A percentile compares a stretch with the other conserved stretches of the same genome.
Evolutionary conservation across 805 yeast genomes (phyloP).

Genomic region (Wickerhamiella shivajii): DNA sequence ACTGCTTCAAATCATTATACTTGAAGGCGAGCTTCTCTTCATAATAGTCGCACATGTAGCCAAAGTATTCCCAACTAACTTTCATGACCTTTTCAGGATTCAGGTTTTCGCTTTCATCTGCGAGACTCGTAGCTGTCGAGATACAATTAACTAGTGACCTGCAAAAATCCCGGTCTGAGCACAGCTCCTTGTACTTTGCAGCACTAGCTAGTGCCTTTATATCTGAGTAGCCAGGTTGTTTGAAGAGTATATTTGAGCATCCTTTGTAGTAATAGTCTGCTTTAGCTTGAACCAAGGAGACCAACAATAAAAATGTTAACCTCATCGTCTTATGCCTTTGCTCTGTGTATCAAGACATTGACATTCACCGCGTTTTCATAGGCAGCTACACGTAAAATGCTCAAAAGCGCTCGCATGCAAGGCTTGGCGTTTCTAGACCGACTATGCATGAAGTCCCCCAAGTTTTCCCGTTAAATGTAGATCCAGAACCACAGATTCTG

Average conservation of each 20-base stretch:
- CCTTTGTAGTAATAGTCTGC: constrained; percentile 4
- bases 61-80: constrained; percentile 6
- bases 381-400: too few species aligned
- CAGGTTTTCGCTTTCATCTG: background rate
- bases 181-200: constrained; percentile 1
- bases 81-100: background rate
- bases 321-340: too few species aligned
- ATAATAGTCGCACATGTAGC: constrained; percentile 4
- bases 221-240: background rate
- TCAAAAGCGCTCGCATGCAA: too few species aligned
- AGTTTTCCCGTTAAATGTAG: too few species aligned
- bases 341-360: too few species aligned
- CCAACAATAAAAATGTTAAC: too few species aligned
- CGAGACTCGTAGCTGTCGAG: background rate
- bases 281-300: constrained; percentile 3
- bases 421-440: too few species aligned
- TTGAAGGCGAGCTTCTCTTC: background rate
- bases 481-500: too few species aligned
- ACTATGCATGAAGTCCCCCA: too few species aligned
- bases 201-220: background rate
- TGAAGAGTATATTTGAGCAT: constrained; percentile 2
- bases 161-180: background rate
- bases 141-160: constrained; percentile 2
- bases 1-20: background rate
- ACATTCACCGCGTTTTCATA: too few species aligned